phyloP scores from a whole-genome alignment of 345 rosid genomes.

The Hirschfeldia incana region DNA sequence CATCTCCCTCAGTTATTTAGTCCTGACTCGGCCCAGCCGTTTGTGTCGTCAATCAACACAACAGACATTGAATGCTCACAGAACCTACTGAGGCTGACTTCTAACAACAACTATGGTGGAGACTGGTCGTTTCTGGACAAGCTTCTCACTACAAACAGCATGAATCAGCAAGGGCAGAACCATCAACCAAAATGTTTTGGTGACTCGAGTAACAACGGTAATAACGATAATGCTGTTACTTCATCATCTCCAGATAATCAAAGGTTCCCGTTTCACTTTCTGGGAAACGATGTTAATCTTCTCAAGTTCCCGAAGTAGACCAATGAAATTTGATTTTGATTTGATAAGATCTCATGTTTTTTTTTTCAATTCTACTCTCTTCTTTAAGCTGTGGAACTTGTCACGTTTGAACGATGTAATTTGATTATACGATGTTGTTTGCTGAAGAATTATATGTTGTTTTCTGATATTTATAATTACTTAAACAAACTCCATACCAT shows the following conservation, averaged over 20 bases:
- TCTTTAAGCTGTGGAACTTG: slow-evolving; percentile 33
- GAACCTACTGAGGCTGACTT: slow-evolving; percentile 64
- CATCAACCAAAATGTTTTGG: slow-evolving; percentile 38
- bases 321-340: slow-evolving; percentile 2
- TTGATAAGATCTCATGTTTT: slow-evolving; percentile 15
- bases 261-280: slow-evolving; percentile 66
- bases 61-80: slow-evolving; percentile 64
- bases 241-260: slow-evolving; percentile 41
- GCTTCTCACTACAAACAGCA: slow-evolving; percentile 59
- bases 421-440: not conserved
- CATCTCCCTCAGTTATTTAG: slow-evolving; percentile 85
- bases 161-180: slow-evolving; percentile 31
- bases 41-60: slow-evolving; percentile 43
- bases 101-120: slow-evolving; percentile 54
- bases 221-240: slow-evolving; percentile 35
- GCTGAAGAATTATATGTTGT: not conserved
- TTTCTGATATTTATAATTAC: too few relatives aligned
- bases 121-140: slow-evolving; percentile 91
- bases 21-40: slow-evolving; percentile 56
- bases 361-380: slow-evolving; percentile 22
- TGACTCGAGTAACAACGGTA: slow-evolving; percentile 27
- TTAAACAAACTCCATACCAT: not conserved
- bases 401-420: slow-evolving; percentile 10
- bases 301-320: slow-evolving; percentile 59
- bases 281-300: slow-evolving; percentile 54